Conservation (phyloP, 306 rosid genomes). For the Abrus precatorius region DNA sequence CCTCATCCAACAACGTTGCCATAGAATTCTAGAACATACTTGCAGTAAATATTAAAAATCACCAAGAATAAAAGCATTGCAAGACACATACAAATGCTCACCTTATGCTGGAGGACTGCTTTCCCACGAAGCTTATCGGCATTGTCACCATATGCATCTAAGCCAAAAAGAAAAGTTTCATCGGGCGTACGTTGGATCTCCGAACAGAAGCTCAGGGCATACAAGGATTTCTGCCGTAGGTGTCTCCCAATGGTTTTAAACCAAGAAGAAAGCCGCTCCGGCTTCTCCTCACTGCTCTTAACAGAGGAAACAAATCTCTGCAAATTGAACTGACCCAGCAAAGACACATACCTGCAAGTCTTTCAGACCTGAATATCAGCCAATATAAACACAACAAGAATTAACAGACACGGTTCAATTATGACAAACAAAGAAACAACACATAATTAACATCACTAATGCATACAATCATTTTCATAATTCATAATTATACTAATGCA, state of each 20-base stretch:
- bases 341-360: slow-evolving; percentile 70
- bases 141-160: slow-evolving; percentile 63
- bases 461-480: no score
- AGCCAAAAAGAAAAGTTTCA: slow-evolving; percentile 70
- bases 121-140: slow-evolving; percentile 65
- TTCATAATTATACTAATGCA: not conserved
- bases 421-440: slow-evolving; percentile 24
- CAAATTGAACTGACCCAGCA: slow-evolving; percentile 89
- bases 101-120: slow-evolving; percentile 76
- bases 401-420: slow-evolving; percentile 28
- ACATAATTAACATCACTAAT: not conserved
- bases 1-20: slow-evolving; percentile 19
- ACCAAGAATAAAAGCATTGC: slow-evolving; percentile 4
- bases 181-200: slow-evolving; percentile 71
- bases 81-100: slow-evolving; percentile 21
- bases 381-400: slow-evolving; percentile 23
- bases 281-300: slow-evolving; percentile 54
- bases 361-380: slow-evolving; percentile 50
- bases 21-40: slow-evolving; percentile 23
- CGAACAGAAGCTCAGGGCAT: slow-evolving; percentile 76
- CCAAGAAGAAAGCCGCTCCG: slow-evolving; percentile 58
- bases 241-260: slow-evolving; percentile 59
- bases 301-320: slow-evolving; percentile 75
- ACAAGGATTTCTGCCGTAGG: slow-evolving; percentile 70
- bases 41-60: slow-evolving; percentile 17